Evolutionary conservation across 164 flowering plant genomes (phyloP), one percentile per base, ranked within the genome.

Genomic region (Houttuynia cordata): DNA sequence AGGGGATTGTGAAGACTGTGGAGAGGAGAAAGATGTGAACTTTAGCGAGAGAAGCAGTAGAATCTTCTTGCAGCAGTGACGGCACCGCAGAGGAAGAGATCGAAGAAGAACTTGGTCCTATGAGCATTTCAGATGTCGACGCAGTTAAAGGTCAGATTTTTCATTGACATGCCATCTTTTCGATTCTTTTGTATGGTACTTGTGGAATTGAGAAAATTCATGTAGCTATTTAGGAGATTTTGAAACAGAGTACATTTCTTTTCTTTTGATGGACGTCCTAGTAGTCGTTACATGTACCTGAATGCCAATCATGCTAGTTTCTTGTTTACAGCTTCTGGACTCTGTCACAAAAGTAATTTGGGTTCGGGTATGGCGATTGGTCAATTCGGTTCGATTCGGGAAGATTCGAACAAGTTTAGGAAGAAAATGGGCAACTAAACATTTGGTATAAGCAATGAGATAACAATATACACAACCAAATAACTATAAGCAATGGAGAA

Each of bases 111-210:
- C n/a, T 60, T 56, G 73, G 49, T 10, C 71, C 63, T 54, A 64
- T 73, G 45, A 80, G 80, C 75, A 66, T 78, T 56, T 79, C 84
- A 10, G 67, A 58, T 24, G 67, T 85, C 39, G 83, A 92, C 49
- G 91, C 88, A 51, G 81, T 80, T 56, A 81, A 83, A 88, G 96
- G 98, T 90, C 49, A 62, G 71, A 0, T 34, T 19, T 67, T 68
- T 49, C n/a, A n/a, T 39, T 56, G 41, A 57, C 21, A n/a, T 58
- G 40, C 8, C 57, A n/a, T 55, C 24, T 34, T 30, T 17, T 17
- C 21, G 19, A 52, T 42, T 42, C 49, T 8, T 4, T 10, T 42
- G 1, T 10, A 12, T 42, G 12, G 12, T 3, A 42, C 49, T 42
- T 42, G 7, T n/a, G 18, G 24, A 23, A n/a, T 52, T 52, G 18